Conservation (phyloP, 495 filamentous ascomycete species). For the Hyphodiscus hymeniophilus region DNA sequence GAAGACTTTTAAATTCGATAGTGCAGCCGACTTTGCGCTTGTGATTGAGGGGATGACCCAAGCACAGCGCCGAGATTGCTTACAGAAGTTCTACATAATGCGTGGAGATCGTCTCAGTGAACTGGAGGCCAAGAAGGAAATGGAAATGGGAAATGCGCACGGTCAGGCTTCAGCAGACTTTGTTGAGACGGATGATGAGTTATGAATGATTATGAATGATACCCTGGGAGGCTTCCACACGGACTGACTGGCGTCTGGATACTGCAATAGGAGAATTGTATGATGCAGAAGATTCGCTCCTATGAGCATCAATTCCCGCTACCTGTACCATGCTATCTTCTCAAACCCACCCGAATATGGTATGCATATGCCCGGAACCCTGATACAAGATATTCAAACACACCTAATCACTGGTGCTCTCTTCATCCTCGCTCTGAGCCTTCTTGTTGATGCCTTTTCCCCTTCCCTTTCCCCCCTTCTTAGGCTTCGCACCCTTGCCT, state of each 20-base stretch:
- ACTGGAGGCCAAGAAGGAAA: constrained; percentile 6
- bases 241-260: too few species aligned
- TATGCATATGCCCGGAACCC: too few species aligned
- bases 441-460: constrained; percentile 26
- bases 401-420: constrained; percentile 17
- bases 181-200: constrained; percentile 17
- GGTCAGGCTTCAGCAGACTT: background rate
- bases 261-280: too few species aligned
- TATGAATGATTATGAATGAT: constrained; percentile 11
- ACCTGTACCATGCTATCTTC: background rate
- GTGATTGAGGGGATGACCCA: constrained; percentile 93
- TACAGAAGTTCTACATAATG: constrained; percentile 71
- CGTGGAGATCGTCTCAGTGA: constrained; percentile 32
- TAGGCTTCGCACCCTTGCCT: constrained; percentile 34
- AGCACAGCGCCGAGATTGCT: constrained; percentile 66
- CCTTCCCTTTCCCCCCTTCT: constrained; percentile 27
- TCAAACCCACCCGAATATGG: background rate
- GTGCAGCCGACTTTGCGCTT: constrained; percentile 80
- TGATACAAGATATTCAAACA: background rate
- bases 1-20: constrained; percentile 62
- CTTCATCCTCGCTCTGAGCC: constrained; percentile 20
- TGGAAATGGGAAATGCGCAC: background rate
- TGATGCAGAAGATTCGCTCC: too few species aligned
- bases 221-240: constrained; percentile 9
- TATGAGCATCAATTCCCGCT: too few species aligned